Base-by-base conservation (phyloP, 2,329 filamentous ascomycete species). In the Fusarium secorum region DNA sequence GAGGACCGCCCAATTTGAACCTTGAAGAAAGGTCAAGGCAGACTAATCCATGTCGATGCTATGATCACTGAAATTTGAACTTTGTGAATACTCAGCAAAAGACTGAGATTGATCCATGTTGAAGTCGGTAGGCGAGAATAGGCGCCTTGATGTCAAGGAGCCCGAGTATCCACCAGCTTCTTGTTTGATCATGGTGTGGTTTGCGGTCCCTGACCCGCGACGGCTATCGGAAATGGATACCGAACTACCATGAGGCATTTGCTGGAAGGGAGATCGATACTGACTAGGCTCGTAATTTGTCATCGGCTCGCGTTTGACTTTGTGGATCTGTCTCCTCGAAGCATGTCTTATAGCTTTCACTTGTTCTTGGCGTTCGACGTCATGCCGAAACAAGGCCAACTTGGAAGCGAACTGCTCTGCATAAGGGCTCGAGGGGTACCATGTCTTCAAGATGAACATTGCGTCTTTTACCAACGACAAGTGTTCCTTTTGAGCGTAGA, bases 381-480 rank as follows among this genome's bases (percentile, higher is more conserved):
- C 72, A 17, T 58, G 48, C 11, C 81, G 78, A 65, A 89, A 88
- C 10, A 81, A 82, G 7, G 80, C 79, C 17, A 89, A 76, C 38
- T 89, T 88, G 58, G 83, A 85, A 14, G 82, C 77, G 7, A 88
- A 82, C 8, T 86, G 81, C 7, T 79, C 74, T 5, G 86, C 87
- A 71, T 88, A 84, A 3, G 81, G 80, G 64, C 88, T 87, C 4
- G 76, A 79, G 32, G 81, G 73, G 11, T 84, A 82, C 70, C 85
- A 87, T 71, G 85, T 85, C 6, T 78, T 75, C 76, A 89, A 81
- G 45, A 88, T 83, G 4, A 77, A 72, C n/a, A 87, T 81, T 11
- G 85, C 82, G 36, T 83, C 81, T 1, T 72, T 66, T 44, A 86
- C 82, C 3, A 80, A 81, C n/a, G 72, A 73, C 2, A 74, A 76